Base-by-base conservation (phyloP, 2,329 filamentous ascomycete species). In the Fusarium pseudoanthophilum region DNA sequence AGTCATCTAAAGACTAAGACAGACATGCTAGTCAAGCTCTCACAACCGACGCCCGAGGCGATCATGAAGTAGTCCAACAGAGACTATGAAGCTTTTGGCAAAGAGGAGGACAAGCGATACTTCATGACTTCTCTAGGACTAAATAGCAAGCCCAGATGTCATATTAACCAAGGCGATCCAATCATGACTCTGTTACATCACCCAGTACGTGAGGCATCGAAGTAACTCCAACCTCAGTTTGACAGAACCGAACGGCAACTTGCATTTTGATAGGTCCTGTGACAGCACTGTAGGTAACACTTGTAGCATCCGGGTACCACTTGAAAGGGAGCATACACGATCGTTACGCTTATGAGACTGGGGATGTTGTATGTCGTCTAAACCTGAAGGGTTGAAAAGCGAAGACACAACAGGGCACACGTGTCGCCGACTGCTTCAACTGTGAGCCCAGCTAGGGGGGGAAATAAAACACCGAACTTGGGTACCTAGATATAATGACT, bases 391-490 rank as follows among this genome's bases (percentile, higher is more conserved):
- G 56, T 72, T 61, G 57, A 60, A 56, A 52, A 43, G 36, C 34
- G 49, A 69, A 39, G 57, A 60, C 68, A 75, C 72, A 62, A 42
- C 72, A 74, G 60, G 60, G 42, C 60, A 72, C 60, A 73, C 72
- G 72, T 74, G 72, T 74, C 69, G 72, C 72, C 45, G 14, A 65
- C 28, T 73, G 57, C 40, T 60, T 74, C 57, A 68, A 59, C 39
- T 42, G 71, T 73, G 71, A 69, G 53, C 56, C 71, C 56, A 65
- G 15, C 15, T 64, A n/a, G n/a, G n/a, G n/a, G n/a, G n/a, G n/a
- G n/a, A n/a, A n/a, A n/a, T n/a, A n/a, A n/a, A n/a, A n/a, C n/a
- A n/a, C n/a, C n/a, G n/a, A n/a, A n/a, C n/a, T n/a, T n/a, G n/a
- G n/a, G n/a, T n/a, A n/a, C n/a, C n/a, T n/a, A n/a, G n/a, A n/a